Conservation (phyloP, 2,329 filamentous ascomycete species). For the Huntiella omanensis region DNA sequence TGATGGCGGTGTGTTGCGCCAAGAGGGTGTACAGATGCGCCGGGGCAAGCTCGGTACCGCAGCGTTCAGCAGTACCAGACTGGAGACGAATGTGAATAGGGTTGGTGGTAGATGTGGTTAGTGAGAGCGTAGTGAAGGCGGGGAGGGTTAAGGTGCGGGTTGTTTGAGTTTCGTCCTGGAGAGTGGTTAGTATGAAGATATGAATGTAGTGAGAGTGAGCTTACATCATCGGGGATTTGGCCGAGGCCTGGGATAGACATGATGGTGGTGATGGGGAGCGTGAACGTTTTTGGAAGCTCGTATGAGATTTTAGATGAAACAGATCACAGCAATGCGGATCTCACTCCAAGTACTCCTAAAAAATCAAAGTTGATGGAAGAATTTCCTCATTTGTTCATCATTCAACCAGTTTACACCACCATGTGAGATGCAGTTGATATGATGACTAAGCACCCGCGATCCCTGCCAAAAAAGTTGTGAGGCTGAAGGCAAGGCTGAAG, state of each 20-base stretch:
- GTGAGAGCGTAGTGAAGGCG: slow-evolving; percentile 13
- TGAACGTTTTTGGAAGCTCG: no score
- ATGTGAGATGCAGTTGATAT: background rate
- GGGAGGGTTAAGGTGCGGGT: background rate
- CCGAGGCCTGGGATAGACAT: slow-evolving; percentile 64
- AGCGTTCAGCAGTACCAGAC: slow-evolving; percentile 74
- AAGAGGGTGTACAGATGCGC: slow-evolving; percentile 65
- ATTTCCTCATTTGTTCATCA: no score
- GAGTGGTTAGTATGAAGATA: background rate
- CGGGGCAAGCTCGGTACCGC: slow-evolving; percentile 79
- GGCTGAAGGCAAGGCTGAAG: no score
- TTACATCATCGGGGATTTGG: slow-evolving; percentile 42
- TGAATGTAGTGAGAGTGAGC: slow-evolving; percentile 14
- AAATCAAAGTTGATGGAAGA: no score
- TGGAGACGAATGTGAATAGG: slow-evolving; percentile 39
- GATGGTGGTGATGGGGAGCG: slow-evolving; percentile 8
- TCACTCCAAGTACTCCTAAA: no score
- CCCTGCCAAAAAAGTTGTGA: background rate
- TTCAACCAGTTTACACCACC: no score
- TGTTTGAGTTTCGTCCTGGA: background rate
- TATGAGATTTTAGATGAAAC: no score
- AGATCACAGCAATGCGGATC: no score
- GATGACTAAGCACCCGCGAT: slow-evolving; percentile 2
- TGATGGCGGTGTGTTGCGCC: slow-evolving; percentile 70
- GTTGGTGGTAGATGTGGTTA: slow-evolving; percentile 25